Percentiles rank a stretch among this genome's conserved stretches.
Conservation (phyloP, 345 rosid species). For the Linum lewisii region DNA sequence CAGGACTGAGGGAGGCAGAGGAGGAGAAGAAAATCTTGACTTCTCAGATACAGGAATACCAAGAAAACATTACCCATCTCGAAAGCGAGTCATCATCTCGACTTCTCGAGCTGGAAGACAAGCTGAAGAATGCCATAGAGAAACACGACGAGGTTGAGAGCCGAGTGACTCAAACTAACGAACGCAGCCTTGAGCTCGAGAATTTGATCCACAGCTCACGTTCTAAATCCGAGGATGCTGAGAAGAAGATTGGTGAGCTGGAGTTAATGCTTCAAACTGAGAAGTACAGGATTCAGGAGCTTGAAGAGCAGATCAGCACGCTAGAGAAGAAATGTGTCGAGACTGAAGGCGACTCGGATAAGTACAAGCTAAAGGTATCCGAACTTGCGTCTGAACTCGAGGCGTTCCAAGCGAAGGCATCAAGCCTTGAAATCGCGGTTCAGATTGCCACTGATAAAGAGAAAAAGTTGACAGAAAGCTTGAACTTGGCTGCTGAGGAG, state of each 20-base stretch:
- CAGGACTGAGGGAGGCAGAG: constrained; percentile 39
- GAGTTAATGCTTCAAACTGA: constrained; percentile 90
- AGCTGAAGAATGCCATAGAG: constrained; percentile 38
- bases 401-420: constrained; percentile 52
- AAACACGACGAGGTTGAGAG: constrained; percentile 66
- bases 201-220: constrained; percentile 22
- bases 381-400: constrained; percentile 66
- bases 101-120: constrained; percentile 50
- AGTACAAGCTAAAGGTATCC: constrained; percentile 36
- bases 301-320: constrained; percentile 60
- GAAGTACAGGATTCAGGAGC: constrained; percentile 82
- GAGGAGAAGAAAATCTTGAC: constrained; percentile 46
- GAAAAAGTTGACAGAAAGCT: constrained; percentile 42
- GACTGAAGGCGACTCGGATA: constrained; percentile 55
- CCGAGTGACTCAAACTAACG: constrained; percentile 20
- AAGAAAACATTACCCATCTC: constrained; percentile 38
- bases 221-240: constrained; percentile 38
- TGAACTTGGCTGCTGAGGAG: constrained; percentile 48
- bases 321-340: constrained; percentile 60
- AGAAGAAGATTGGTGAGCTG: constrained; percentile 60
- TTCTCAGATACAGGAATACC: constrained; percentile 38
- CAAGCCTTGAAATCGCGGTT: constrained; percentile 64
- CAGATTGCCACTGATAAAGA: constrained; percentile 56
- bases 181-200: constrained; percentile 23
- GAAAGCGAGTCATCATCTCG: constrained; percentile 39